These are phyloP conservation scores for Fusarium caatingaense DNA, from an alignment of 2,329 filamentous ascomycete genomes.

Conservation along the genomic window DNA sequence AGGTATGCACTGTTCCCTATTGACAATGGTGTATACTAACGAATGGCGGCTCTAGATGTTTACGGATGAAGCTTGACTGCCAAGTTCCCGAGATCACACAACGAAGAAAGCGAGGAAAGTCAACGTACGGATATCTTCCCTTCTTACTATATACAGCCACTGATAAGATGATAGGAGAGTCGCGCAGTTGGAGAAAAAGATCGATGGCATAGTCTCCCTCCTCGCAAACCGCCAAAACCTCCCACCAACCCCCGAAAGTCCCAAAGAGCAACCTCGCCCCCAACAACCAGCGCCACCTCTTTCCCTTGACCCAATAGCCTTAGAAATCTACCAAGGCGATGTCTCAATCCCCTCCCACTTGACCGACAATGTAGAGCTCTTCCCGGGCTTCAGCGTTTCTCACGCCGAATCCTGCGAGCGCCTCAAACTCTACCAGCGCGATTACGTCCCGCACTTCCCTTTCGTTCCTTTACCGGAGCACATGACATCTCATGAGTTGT, in stretches of 20 bases:
- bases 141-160: not conserved
- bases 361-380: conserved; percentile 42
- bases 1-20: conserved; percentile 35
- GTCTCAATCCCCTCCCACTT: not conserved
- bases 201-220: conserved; percentile 55
- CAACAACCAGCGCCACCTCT: not conserved
- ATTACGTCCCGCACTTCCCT: conserved; percentile 52
- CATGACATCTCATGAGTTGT: conserved; percentile 48
- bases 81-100: conserved; percentile 50
- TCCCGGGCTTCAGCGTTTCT: conserved; percentile 52
- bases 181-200: conserved; percentile 54
- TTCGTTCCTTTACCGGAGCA: conserved; percentile 51
- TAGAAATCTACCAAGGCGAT: not conserved
- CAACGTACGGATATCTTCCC: conserved; percentile 45
- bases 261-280: conserved; percentile 18
- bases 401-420: conserved; percentile 49
- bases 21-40: no score
- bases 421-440: conserved; percentile 50
- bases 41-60: conserved; percentile 44
- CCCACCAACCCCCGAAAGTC: conserved; percentile 44
- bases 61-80: conserved; percentile 50
- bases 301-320: not conserved
- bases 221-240: conserved; percentile 47
- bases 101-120: conserved; percentile 52
- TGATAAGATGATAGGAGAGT: conserved; percentile 47